Evolutionary conservation across 768 basidiomycete genomes (phyloP).

Genomic region (Psilocybe subaeruginosa): DNA sequence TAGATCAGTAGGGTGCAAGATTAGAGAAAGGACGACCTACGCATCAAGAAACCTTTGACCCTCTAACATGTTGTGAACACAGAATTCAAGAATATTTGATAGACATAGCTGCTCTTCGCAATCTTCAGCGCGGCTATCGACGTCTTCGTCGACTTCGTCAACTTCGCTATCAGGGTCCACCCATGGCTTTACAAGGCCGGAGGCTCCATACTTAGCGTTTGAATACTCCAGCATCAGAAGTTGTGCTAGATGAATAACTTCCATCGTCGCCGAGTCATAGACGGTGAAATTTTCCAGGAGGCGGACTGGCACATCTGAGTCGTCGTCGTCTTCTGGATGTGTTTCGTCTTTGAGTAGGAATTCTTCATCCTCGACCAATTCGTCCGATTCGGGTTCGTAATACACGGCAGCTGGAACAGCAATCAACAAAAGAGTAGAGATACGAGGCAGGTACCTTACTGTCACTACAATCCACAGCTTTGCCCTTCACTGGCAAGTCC

Average conservation of each 20-base stretch:
- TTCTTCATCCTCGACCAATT: constrained; percentile 41
- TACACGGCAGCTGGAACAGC: background rate
- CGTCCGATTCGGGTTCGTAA: constrained; percentile 11
- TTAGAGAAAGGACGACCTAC: constrained; percentile 33
- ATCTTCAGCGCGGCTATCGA: constrained; percentile 19
- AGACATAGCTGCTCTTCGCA: constrained; percentile 39
- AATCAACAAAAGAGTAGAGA: background rate
- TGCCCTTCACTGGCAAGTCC: background rate
- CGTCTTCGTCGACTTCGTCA: constrained; percentile 40
- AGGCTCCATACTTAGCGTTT: constrained; percentile 33
- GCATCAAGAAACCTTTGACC: constrained; percentile 40
- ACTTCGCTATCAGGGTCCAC: constrained; percentile 24
- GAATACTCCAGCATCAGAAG: constrained; percentile 38
- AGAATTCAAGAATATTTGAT: constrained; percentile 48
- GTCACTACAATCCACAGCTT: background rate
- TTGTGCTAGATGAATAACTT: constrained; percentile 42
- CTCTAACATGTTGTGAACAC: constrained; percentile 43
- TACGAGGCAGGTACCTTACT: background rate
- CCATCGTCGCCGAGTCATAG: constrained; percentile 41
- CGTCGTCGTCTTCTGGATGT: constrained; percentile 25
- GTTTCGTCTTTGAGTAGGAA: constrained; percentile 49
- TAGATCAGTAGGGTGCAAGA: background rate
- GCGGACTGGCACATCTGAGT: constrained; percentile 54
- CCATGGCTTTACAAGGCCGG: constrained; percentile 45
- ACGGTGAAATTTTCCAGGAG: constrained; percentile 55